Conservation (phyloP, 257 asterid species). For the Salvia rosmarinus region DNA sequence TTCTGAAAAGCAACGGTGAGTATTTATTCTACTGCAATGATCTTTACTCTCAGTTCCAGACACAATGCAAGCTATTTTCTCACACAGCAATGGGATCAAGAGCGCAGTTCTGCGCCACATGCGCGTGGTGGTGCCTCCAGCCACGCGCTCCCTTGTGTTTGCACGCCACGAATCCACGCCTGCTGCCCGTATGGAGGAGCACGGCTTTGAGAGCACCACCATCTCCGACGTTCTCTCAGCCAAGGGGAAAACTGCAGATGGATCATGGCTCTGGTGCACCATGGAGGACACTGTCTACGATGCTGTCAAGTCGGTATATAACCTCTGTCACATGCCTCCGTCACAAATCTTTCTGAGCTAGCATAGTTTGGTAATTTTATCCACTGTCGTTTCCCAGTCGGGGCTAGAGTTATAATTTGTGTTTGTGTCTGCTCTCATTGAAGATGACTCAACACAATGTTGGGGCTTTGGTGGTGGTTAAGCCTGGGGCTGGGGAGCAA, state of each 20-base stretch:
- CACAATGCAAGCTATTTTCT: constrained; percentile 71
- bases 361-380: neutral
- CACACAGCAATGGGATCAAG: constrained; percentile 68
- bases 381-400: neutral
- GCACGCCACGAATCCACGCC: constrained; percentile 66
- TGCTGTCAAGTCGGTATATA: constrained; percentile 81
- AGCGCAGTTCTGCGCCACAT: constrained; percentile 67
- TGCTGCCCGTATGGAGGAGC: constrained; percentile 82
- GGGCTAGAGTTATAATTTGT: neutral
- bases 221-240: constrained; percentile 64
- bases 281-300: constrained; percentile 84
- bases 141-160: constrained; percentile 44
- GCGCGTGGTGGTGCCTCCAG: constrained; percentile 59
- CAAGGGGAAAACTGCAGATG: constrained; percentile 88
- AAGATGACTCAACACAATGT: constrained; percentile 98
- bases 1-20: neutral
- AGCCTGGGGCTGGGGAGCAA: constrained; percentile 83
- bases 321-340: constrained; percentile 22
- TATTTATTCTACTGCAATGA: constrained; percentile 17
- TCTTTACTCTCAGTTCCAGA: constrained; percentile 33
- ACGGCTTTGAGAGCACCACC: constrained; percentile 86
- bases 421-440: neutral
- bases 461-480: constrained; percentile 96
- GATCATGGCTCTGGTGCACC: constrained; percentile 99
- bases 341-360: neutral